Evolutionary conservation across 2,329 filamentous ascomycete genomes (phyloP).

Genomic region (Nothopassalora personata): DNA sequence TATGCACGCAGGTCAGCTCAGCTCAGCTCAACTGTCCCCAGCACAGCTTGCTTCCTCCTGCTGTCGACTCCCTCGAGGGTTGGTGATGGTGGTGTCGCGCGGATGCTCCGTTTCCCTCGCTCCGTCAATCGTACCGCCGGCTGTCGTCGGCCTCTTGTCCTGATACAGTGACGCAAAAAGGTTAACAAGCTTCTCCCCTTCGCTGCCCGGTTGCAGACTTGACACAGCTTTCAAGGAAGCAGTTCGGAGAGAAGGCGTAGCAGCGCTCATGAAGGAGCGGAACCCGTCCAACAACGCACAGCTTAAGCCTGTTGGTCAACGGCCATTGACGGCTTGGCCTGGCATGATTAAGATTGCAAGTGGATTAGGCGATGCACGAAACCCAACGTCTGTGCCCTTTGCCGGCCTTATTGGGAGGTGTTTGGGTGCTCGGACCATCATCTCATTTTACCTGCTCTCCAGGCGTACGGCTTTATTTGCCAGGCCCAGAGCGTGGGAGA

Average conservation of each 20-base stretch:
- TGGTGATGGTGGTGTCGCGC: not conserved
- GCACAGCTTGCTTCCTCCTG: not conserved
- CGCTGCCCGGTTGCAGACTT: not conserved
- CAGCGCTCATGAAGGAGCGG: not conserved
- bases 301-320: not conserved
- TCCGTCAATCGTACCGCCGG: not conserved
- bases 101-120: not conserved
- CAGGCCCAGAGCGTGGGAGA: too few species aligned
- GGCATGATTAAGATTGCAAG: not conserved
- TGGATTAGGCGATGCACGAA: not conserved
- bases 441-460: too few species aligned
- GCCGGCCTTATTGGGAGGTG: too few species aligned
- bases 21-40: too few species aligned
- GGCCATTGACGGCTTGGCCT: not conserved
- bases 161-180: not conserved
- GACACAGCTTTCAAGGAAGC: not conserved
- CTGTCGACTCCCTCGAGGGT: not conserved
- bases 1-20: too few species aligned
- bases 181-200: not conserved
- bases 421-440: too few species aligned
- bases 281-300: not conserved
- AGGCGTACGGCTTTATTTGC: too few species aligned
- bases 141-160: not conserved
- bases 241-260: not conserved
- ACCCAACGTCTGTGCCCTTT: not conserved